These are phyloP conservation scores for Fraxinus excelsior DNA, from an alignment of 257 asterid species.

Conservation along the genomic window DNA sequence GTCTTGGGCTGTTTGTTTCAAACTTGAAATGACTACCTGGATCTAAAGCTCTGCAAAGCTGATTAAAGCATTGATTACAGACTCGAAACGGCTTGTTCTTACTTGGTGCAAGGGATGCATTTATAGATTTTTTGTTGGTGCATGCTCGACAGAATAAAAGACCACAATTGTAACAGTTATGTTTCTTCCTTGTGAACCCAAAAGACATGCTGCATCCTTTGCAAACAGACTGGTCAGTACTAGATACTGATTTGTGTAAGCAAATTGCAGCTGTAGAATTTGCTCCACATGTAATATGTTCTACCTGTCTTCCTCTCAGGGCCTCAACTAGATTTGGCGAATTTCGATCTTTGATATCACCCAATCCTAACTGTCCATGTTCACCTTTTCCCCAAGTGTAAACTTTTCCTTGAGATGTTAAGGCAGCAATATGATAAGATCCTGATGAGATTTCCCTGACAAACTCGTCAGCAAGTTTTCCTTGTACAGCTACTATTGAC, in stretches of 20 bases:
- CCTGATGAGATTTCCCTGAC: conserved; percentile 45
- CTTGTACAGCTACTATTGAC: conserved; percentile 41
- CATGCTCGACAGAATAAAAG: conserved; percentile 47
- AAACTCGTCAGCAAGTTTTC: conserved; percentile 43
- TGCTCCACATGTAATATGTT: conserved; percentile 48
- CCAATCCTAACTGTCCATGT: conserved; percentile 56
- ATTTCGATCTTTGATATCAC: conserved; percentile 45
- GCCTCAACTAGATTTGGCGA: conserved; percentile 49
- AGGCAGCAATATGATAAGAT: conserved; percentile 46
- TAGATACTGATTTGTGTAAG: conserved; percentile 46
- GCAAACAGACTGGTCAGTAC: conserved; percentile 50
- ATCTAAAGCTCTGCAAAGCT: conserved; percentile 31
- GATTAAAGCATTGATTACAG: conserved; percentile 46
- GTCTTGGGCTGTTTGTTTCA: conserved; percentile 38
- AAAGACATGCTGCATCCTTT: conserved; percentile 45
- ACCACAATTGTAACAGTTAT: conserved; percentile 57
- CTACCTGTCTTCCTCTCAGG: conserved; percentile 43
- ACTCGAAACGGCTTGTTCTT: conserved; percentile 44
- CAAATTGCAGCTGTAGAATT: conserved; percentile 53
- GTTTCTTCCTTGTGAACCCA: conserved; percentile 51
- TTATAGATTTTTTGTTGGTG: conserved; percentile 44
- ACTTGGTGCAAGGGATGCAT: conserved; percentile 51
- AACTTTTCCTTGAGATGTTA: conserved; percentile 42
- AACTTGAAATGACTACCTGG: conserved; percentile 22
- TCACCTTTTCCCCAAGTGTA: conserved; percentile 54